A percentile compares a stretch with the other conserved stretches of the same genome.
Evolutionary conservation across 2,329 filamentous ascomycete genomes (phyloP).

Genomic region (Penicillium sp.): DNA sequence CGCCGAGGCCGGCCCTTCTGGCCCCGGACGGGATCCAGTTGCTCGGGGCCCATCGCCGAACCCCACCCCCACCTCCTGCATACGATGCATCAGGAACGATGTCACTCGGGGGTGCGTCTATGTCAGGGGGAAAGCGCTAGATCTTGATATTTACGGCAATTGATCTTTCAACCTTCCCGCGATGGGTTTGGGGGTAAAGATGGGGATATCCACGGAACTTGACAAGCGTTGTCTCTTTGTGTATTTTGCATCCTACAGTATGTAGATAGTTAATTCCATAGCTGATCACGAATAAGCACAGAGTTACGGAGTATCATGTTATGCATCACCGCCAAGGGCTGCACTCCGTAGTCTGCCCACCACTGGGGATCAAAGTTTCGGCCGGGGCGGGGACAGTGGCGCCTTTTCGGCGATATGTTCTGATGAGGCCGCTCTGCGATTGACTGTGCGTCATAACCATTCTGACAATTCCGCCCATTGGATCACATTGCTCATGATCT

Average conservation of each 20-base stretch:
- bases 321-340: too few relatives aligned
- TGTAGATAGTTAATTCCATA: background rate
- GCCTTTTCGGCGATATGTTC: conserved; percentile 2
- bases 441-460: background rate
- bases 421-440: background rate
- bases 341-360: background rate
- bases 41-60: conserved; percentile 32
- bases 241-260: background rate
- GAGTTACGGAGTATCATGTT: too few relatives aligned
- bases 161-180: background rate
- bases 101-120: conserved; percentile 32
- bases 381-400: background rate
- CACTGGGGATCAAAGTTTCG: conserved; percentile 1
- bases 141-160: background rate
- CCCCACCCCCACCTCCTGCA: conserved; percentile 40
- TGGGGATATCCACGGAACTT: background rate
- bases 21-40: conserved; percentile 20
- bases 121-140: conserved; percentile 35
- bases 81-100: conserved; percentile 38
- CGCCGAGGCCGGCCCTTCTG: conserved; percentile 14
- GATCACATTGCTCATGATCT: background rate
- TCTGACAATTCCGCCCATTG: background rate
- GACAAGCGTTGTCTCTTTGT: background rate
- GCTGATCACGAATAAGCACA: background rate
- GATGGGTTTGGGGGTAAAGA: background rate